Percentiles rank a stretch among this genome's conserved stretches.
Conservation (phyloP, 2,329 filamentous ascomycete genomes). For the Talaromyces atroroseus region DNA sequence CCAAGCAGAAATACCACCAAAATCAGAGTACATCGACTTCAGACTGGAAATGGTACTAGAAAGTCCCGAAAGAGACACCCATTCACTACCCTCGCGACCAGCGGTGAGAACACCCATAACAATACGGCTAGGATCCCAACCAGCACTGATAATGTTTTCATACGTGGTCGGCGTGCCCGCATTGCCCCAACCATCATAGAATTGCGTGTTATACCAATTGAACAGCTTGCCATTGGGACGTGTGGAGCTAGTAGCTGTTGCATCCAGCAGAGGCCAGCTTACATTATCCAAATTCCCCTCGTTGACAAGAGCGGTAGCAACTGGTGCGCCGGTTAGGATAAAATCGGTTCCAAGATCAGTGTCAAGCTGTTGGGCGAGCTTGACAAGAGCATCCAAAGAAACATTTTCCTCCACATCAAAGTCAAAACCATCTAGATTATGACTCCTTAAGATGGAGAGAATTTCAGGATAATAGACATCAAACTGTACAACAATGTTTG, state of each 20-base stretch:
- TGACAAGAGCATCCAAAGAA: slow-evolving; percentile 22
- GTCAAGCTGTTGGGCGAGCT: slow-evolving; percentile 45
- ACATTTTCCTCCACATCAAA: slow-evolving; percentile 45
- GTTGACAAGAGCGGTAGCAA: slow-evolving; percentile 57
- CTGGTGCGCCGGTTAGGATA: slow-evolving; percentile 67
- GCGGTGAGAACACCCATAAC: slow-evolving; percentile 71
- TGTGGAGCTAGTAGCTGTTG: slow-evolving; percentile 31
- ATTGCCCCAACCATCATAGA: slow-evolving; percentile 75
- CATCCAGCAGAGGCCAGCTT: slow-evolving; percentile 64
- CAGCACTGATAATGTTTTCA: slow-evolving; percentile 45
- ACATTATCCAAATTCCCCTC: slow-evolving; percentile 61
- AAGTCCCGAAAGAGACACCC: slow-evolving; percentile 50
- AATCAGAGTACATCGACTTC: slow-evolving; percentile 51
- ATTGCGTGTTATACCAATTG: slow-evolving; percentile 74
- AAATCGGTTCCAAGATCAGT: slow-evolving; percentile 59
- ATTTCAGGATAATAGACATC: slow-evolving; percentile 47
- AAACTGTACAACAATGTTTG: slow-evolving; percentile 25
- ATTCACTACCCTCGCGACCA: slow-evolving; percentile 58
- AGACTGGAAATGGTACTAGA: slow-evolving; percentile 49
- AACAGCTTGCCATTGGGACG: slow-evolving; percentile 50
- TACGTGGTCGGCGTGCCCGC: slow-evolving; percentile 47
- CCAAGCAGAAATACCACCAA: slow-evolving; percentile 81
- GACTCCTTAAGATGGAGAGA: slow-evolving; percentile 17
- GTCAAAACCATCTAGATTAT: slow-evolving; percentile 40
- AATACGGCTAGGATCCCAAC: slow-evolving; percentile 62